Conservation (phyloP, 176 grass and related monocot species). For the Raddia guianensis region DNA sequence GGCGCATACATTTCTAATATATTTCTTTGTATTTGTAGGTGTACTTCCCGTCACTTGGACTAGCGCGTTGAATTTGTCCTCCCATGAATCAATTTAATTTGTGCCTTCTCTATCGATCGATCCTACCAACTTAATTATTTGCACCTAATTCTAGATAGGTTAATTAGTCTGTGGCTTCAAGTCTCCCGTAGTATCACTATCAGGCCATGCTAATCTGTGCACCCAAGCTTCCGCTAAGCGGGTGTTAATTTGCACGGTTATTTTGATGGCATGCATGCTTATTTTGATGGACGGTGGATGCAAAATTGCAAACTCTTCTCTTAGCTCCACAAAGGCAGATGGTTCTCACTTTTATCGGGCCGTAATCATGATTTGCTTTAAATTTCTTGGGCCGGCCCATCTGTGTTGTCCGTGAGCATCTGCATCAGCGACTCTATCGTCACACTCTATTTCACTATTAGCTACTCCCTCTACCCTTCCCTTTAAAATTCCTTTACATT, state of each 20-base stretch:
- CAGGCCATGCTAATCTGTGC: background rate
- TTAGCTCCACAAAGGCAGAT: too few relatives aligned
- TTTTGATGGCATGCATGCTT: background rate
- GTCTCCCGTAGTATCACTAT: background rate
- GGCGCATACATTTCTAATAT: background rate
- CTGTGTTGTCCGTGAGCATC: too few relatives aligned
- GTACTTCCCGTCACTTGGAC: background rate
- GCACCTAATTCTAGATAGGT: conserved; percentile 14
- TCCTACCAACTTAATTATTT: background rate
- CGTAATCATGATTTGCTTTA: too few relatives aligned
- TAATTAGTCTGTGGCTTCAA: background rate
- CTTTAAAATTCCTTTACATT: too few relatives aligned
- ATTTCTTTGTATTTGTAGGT: background rate
- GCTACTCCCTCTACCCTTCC: too few relatives aligned
- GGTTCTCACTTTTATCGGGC: too few relatives aligned
- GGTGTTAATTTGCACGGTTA: background rate
- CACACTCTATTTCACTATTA: too few relatives aligned
- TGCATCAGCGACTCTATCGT: too few relatives aligned
- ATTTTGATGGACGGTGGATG: too few relatives aligned
- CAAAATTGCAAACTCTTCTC: too few relatives aligned
- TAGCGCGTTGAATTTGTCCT: background rate
- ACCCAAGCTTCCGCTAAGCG: background rate
- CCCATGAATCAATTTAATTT: background rate
- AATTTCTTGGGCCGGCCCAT: too few relatives aligned
- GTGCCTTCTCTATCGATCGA: background rate